Percentiles rank a stretch among this genome's conserved stretches.
Evolutionary conservation across 1,139 yeast species (phyloP).

Genomic region (Saccharomyces hybrid): DNA sequence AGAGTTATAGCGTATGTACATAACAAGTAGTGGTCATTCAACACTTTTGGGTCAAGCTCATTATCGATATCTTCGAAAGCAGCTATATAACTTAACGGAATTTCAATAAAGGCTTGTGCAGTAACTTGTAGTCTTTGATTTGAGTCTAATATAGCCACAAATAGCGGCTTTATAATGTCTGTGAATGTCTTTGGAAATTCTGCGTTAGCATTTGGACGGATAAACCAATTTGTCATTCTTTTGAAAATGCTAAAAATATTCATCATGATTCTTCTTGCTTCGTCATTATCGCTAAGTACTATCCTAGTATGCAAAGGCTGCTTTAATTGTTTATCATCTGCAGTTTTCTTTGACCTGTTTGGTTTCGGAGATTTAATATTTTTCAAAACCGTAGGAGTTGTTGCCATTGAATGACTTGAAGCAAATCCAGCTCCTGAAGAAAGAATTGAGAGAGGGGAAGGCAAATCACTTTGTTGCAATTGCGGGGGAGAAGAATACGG

Average conservation of each 20-base stretch:
- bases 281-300: conserved; percentile 13
- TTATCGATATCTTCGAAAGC: conserved; percentile 8
- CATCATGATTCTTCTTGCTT: conserved; percentile 27
- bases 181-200: conserved; percentile 15
- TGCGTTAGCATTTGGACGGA: conserved; percentile 13
- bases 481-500: conserved; percentile 1
- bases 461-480: neutral
- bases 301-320: neutral
- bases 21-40: conserved; percentile 18
- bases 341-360: conserved; percentile 17
- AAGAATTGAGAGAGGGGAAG: neutral
- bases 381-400: conserved; percentile 5
- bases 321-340: conserved; percentile 18
- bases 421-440: neutral
- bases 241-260: conserved; percentile 29
- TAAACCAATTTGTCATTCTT: conserved; percentile 24
- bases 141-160: conserved; percentile 18
- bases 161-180: conserved; percentile 21
- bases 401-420: neutral
- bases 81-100: conserved; percentile 14
- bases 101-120: conserved; percentile 15
- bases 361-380: conserved; percentile 18
- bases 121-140: conserved; percentile 16
- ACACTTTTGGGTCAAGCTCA: conserved; percentile 5
- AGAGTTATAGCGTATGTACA: conserved; percentile 25